Base-by-base conservation (phyloP, 495 filamentous ascomycete species). In the Xylaria bambusicola region DNA sequence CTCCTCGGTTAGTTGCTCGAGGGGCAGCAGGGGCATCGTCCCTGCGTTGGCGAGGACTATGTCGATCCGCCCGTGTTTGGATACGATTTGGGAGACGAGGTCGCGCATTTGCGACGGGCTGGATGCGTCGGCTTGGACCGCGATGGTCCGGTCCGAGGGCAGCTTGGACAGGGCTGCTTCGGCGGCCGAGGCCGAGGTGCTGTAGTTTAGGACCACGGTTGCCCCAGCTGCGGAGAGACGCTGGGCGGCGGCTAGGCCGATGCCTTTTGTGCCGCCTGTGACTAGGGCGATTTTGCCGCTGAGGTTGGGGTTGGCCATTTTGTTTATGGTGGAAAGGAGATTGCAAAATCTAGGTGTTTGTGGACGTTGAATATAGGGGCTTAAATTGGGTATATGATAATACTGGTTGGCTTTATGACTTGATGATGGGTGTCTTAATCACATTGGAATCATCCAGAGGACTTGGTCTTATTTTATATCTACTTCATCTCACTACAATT, bases 201-300 rank as follows among this genome's bases (percentile, higher is more conserved):
- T 71, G 72, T 87, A 89, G 70, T 84, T 87, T 69, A 88, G 77
- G 31, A 85, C 80, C 35, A 89, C 74, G 41, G 73, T 82, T 44
- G 85, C 87, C 51, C 86, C 85, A 17, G 80, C 72, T 20, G 69
- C 61, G 26, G 80, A 79, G 33, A 87, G 74, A 10, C 74, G 74
- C 21, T 81, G 73, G 24, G 83, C 79, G 5, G 78, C 76, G 48
- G 86, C 80, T 49, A 72, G 77, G 60, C 87, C 88, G 33, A 90
- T 89, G 33, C 87, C 88, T 63, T 82, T 86, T 15, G 82, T 83
- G 49, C 75, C 83, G 57, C 87, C 86, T n/a, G 87, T 89, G 64
- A 90, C 77, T 35, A 89, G 60, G 53, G 80, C 77, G 46, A 86
- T 77, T 73, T 86, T 87, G 48, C 77, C 80, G 2, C 73, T 20